Percentiles rank a stretch among this genome's conserved stretches.
These are phyloP conservation scores for Astrothelium macrocarpum DNA, from an alignment of 495 filamentous ascomycete species.

Conservation along the genomic window DNA sequence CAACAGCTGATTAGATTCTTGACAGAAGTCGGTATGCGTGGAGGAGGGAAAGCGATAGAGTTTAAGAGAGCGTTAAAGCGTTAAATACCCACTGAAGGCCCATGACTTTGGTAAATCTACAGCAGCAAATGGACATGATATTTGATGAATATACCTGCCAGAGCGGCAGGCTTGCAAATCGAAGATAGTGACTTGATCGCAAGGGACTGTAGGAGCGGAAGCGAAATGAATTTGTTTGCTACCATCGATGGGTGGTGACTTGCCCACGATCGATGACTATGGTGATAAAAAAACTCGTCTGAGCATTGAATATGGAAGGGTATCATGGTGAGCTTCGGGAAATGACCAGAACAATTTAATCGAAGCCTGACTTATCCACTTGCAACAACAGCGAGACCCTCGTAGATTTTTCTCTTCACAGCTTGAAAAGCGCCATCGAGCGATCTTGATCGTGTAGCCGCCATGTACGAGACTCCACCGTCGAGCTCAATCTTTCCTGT, in stretches of 20 bases:
- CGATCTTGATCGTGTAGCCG: not conserved
- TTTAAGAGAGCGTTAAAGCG: not conserved
- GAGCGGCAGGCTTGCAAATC: not conserved
- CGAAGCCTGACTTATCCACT: conserved; percentile 6
- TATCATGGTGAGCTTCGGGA: not conserved
- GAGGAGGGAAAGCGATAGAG: not conserved
- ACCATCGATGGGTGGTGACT: not conserved
- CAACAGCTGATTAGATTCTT: not conserved
- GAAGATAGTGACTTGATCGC: not conserved
- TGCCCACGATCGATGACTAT: too few relatives aligned
- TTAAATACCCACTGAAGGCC: not conserved
- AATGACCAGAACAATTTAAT: not conserved
- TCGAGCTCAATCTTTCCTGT: conserved; percentile 87
- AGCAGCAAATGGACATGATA: not conserved
- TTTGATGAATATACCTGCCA: not conserved
- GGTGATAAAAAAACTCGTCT: too few relatives aligned
- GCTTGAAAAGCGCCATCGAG: conserved; percentile 17
- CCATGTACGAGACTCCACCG: conserved; percentile 35
- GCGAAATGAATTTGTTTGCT: not conserved
- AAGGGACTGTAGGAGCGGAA: not conserved
- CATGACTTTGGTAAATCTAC: not conserved
- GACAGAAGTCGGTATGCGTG: not conserved
- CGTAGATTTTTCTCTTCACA: conserved; percentile 21
- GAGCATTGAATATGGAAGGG: too few relatives aligned
- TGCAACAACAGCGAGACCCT: conserved; percentile 23